A percentile compares a stretch with the other conserved stretches of the same genome.
Conservation (phyloP, 768 basidiomycete genomes). For the Leccinum boreale region DNA sequence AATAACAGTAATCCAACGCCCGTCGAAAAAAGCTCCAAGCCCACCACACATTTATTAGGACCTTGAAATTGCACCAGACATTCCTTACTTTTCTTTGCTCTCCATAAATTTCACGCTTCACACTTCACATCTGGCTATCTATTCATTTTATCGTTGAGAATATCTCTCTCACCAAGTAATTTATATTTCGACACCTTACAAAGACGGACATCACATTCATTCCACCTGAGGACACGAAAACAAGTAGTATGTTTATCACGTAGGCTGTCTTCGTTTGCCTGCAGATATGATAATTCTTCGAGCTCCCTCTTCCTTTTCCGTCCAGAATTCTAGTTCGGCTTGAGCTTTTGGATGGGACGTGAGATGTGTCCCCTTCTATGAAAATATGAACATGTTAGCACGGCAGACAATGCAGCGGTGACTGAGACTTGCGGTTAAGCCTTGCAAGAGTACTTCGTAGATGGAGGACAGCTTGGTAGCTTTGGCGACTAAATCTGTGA, state of each 20-base stretch:
- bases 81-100: constrained; percentile 7
- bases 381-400: neutral
- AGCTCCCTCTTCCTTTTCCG: constrained; percentile 80
- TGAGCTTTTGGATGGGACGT: constrained; percentile 84
- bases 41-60: constrained; percentile 10
- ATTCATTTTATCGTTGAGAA: constrained; percentile 7
- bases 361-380: constrained; percentile 61
- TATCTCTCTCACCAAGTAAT: constrained; percentile 17
- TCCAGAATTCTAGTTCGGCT: constrained; percentile 83
- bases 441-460: constrained; percentile 75
- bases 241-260: constrained; percentile 18
- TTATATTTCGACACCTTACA: constrained; percentile 19
- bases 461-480: constrained; percentile 69
- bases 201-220: constrained; percentile 14
- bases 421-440: constrained; percentile 58
- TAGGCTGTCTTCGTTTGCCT: constrained; percentile 28
- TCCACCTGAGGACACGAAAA: constrained; percentile 8
- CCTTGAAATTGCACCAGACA: constrained; percentile 12
- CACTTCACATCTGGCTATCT: constrained; percentile 1
- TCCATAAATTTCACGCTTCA: neutral
- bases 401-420: neutral
- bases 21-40: constrained; percentile 13
- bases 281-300: constrained; percentile 51
- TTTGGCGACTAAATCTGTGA: constrained; percentile 54
- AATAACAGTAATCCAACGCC: constrained; percentile 2